These are phyloP conservation scores for Melaleuca quinquenervia DNA, from an alignment of 345 rosid species.

Conservation along the genomic window DNA sequence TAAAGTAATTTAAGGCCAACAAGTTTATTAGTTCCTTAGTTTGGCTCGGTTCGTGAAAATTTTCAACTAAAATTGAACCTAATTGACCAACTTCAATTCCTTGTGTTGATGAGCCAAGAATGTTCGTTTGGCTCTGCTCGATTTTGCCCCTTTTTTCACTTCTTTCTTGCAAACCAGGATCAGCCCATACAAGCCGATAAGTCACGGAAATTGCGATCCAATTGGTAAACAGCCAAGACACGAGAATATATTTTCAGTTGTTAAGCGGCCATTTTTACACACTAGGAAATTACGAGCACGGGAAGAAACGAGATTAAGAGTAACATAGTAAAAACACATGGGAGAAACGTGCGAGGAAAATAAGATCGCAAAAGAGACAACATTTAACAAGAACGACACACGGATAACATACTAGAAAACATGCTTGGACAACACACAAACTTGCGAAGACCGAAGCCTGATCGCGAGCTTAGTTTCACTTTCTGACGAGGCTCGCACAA, in stretches of 20 bases:
- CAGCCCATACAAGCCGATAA: not conserved
- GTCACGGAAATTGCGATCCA: not conserved
- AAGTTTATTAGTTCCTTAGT: not conserved
- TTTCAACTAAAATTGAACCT: not conserved
- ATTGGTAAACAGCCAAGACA: not conserved
- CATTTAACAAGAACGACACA: no score
- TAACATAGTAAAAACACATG: no score
- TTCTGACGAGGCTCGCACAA: not conserved
- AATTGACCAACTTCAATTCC: not conserved
- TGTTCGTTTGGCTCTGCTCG: not conserved
- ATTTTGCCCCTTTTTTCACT: not conserved
- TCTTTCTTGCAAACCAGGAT: not conserved
- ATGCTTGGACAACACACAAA: not conserved
- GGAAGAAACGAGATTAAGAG: not conserved
- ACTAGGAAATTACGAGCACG: not conserved
- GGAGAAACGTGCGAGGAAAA: no score
- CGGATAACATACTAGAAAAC: no score
- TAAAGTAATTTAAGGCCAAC: not conserved
- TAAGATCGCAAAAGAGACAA: no score
- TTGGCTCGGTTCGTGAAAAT: not conserved
- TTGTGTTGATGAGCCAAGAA: not conserved
- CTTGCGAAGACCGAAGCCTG: not conserved
- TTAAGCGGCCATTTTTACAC: no score
- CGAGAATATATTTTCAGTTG: not conserved
- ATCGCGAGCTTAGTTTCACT: not conserved